Evolutionary conservation across 441 rosid genomes (phyloP), one percentile per base, ranked within the genome.

Genomic region (Brassica hybrid): DNA sequence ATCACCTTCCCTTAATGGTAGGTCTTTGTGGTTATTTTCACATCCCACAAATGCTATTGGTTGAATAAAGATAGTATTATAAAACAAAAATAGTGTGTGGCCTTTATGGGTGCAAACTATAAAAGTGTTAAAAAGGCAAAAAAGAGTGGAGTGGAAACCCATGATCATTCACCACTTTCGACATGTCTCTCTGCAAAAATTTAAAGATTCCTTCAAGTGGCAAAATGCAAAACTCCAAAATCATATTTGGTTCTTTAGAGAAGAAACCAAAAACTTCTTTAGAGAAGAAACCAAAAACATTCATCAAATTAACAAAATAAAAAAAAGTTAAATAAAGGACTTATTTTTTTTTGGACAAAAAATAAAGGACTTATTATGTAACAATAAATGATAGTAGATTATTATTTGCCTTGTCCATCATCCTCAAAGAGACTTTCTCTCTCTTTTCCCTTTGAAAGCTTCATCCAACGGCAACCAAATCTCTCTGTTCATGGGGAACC

Each of bases 401-500:
- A 83, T 80, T 36, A 19, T 57, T 59, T 67, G 70, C 77, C 77
- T 50, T 16, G 81, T 78, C 81, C 77, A 78, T 60, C 83, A 78
- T 60, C 83, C 80, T 85, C 86, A 71, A 84, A 86, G 88, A 79
- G 71, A 60, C 63, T 58, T 7, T 34, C 41, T 34, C 48, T 12
- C 70, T 10, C 58, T 52, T 84, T 77, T 75, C 76, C 87, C 85
- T 83, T 67, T 23, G 78, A 72, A 67, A 72, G 79, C 72, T 32
- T 82, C 83, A 84, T 84, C 82, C 85, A 82, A 30, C 56, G 74
- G 78, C 83, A 79, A 30, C 17, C 64, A 69, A 32, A 74, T 64
- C 79, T 45, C 79, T 52, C 83, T 65, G 67, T 85, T 82, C 61
- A 89, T 85, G 23, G 84, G 19, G 97, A 91, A 69, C 85, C 90